Conservation (phyloP, 176 grass and related monocot species). For the Eleusine indica region DNA sequence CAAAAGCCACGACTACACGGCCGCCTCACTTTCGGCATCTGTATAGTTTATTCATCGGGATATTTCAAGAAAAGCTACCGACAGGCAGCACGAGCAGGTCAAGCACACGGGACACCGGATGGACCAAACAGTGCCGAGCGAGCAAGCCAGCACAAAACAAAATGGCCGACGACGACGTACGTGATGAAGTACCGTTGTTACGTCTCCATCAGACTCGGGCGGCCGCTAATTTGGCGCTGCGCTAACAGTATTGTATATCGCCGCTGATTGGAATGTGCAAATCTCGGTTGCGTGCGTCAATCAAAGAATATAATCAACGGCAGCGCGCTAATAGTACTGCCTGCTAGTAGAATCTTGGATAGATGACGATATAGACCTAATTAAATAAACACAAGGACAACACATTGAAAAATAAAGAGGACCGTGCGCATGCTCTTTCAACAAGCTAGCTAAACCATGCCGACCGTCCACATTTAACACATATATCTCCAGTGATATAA, state of each 20-base stretch:
- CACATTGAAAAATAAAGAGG: not conserved
- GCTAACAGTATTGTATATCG: not conserved
- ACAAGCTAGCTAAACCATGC: not conserved
- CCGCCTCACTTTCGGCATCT: too few relatives aligned
- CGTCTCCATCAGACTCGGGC: slow-evolving; percentile 34
- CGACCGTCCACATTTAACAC: not conserved
- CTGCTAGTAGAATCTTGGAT: not conserved
- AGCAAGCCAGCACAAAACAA: not conserved
- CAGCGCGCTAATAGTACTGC: not conserved
- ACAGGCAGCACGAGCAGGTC: slow-evolving; percentile 3
- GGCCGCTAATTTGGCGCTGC: slow-evolving; percentile 17
- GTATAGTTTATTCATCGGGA: too few relatives aligned
- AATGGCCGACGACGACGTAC: not conserved
- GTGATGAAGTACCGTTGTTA: slow-evolving; percentile 13
- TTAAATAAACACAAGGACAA: not conserved
- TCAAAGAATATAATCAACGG: not conserved
- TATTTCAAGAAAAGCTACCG: slow-evolving; percentile 22
- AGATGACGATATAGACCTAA: not conserved
- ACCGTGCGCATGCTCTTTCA: not conserved
- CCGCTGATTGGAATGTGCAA: slow-evolving; percentile 21
- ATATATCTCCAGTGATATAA: not conserved
- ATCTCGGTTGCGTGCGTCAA: not conserved
- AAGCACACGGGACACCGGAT: not conserved
- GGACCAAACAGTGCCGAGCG: not conserved
- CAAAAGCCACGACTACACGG: too few relatives aligned